A percentile compares a stretch with the other conserved stretches of the same genome.
Evolutionary conservation across 1,139 yeast genomes (phyloP).

Genomic region (Saccharomyces hybrid): DNA sequence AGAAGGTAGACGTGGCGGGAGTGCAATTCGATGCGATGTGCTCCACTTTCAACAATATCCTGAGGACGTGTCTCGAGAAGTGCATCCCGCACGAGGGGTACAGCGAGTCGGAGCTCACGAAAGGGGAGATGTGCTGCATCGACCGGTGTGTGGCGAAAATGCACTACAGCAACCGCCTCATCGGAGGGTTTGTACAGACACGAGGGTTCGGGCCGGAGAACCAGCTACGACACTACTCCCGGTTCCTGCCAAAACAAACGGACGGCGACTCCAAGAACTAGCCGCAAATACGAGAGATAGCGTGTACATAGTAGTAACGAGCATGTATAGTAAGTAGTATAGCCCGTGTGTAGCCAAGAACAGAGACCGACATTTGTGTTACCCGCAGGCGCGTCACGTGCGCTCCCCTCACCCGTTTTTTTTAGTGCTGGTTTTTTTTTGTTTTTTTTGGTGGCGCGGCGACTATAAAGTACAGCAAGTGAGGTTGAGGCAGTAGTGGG

Average conservation of each 20-base stretch:
- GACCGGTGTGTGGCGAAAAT: constrained; percentile 76
- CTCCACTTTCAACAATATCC: constrained; percentile 53
- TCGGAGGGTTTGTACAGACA: constrained; percentile 47
- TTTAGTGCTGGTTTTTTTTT: background rate
- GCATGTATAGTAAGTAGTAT: background rate
- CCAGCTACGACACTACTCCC: constrained; percentile 23
- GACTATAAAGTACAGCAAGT: background rate
- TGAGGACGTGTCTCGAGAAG: constrained; percentile 53
- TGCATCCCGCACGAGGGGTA: constrained; percentile 65
- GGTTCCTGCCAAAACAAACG: constrained; percentile 5
- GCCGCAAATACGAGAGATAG: background rate
- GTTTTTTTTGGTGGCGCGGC: background rate
- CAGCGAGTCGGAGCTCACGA: constrained; percentile 71
- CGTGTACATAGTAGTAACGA: background rate
- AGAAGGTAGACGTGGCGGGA: constrained; percentile 61
- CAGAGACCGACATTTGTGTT: background rate
- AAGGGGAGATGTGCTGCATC: constrained; percentile 69
- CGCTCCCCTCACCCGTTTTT: background rate
- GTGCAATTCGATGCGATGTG: constrained; percentile 71
- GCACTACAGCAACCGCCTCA: constrained; percentile 52
- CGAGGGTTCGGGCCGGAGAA: constrained; percentile 26
- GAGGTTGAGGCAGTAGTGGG: background rate
- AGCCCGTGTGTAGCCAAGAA: background rate
- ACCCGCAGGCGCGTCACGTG: background rate
- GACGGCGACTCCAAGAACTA: background rate